Evolutionary conservation across 108 stramenopile species (phyloP), one percentile per base, ranked within the genome.

Genomic region (Discostella pseudostelligera): DNA sequence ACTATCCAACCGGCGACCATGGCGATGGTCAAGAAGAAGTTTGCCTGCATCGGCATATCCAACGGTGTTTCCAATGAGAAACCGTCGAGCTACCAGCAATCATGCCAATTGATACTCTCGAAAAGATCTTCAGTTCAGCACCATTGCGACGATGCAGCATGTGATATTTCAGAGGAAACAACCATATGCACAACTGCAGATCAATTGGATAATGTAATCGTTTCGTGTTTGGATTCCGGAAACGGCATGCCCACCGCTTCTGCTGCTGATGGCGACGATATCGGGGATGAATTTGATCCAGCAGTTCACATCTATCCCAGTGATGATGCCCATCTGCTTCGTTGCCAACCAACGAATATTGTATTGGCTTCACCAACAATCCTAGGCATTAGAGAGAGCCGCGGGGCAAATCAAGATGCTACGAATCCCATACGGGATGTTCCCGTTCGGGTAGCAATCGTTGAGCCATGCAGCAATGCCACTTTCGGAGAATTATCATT

Each of bases 241-340:
- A 39, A 39, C 24, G 21, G 0, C 46, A 25, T 32, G 32, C 32
- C 32, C 32, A 32, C 5, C 32, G 5, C 32, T 32, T 4, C 32
- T 32, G 32, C 32, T 32, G 32, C 32, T 32, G 1, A 3, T 35
- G 32, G 29, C 16, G 29, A 54, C 14, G 1, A 54, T 17, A 21
- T 26, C 4, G 65, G 43, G 22, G 56, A 58, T 13, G 22, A 66
- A 11, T 12, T 21, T 26, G 49, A 77, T 24, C 53, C 71, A 35
- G 44, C 72, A 25, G 19, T 56, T 39, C 39, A 66, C 24, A 67
- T 72, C 24, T 32, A 54, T 32, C 5, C 32, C 17, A 73, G 54
- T 26, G 76, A 78, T 14, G 76, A 78, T 59, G 76, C 71, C 3
- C 28, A 54, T 9, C 53, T 67, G 65, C 71, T 78, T 17, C 43